Conservation (phyloP, 306 rosid species). For the Vigna angularis region DNA sequence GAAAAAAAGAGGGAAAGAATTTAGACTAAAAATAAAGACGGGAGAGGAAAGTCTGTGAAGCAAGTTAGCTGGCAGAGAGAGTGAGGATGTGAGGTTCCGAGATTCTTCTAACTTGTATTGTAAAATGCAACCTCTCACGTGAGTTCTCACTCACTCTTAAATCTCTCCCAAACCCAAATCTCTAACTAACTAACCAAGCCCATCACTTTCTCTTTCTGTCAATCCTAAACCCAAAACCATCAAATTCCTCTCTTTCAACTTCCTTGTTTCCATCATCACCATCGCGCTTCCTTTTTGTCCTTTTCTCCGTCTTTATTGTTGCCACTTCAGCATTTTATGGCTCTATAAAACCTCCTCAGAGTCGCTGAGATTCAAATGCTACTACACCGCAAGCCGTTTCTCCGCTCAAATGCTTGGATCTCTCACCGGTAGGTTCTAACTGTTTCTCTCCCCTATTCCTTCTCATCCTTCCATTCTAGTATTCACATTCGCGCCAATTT, state of each 20-base stretch:
- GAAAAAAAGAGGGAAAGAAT: too few species aligned
- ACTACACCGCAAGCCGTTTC: constrained; percentile 30
- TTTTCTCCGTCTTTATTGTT: constrained; percentile 21
- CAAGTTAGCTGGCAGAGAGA: constrained; percentile 68
- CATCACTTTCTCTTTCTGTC: constrained; percentile 66
- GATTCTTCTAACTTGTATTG: constrained; percentile 30
- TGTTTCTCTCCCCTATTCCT: not conserved
- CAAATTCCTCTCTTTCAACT: constrained; percentile 47
- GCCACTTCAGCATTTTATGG: constrained; percentile 12
- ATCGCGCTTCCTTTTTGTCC: constrained; percentile 22
- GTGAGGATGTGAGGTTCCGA: constrained; percentile 54
- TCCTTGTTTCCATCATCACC: constrained; percentile 48
- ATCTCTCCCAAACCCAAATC: not conserved
- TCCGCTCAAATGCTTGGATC: constrained; percentile 67
- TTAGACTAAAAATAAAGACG: not conserved
- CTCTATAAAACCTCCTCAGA: not conserved
- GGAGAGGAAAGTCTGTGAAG: constrained; percentile 52
- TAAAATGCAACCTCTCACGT: constrained; percentile 59
- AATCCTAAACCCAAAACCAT: constrained; percentile 51
- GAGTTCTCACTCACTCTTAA: constrained; percentile 49
- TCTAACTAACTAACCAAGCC: constrained; percentile 25
- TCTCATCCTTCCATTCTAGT: not conserved
- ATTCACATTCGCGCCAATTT: constrained; percentile 43
- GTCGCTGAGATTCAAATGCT: constrained; percentile 67
- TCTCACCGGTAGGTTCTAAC: constrained; percentile 51